These are phyloP conservation scores for Starmerella roubikii DNA, from an alignment of 805 yeast genomes.

Conservation along the genomic window DNA sequence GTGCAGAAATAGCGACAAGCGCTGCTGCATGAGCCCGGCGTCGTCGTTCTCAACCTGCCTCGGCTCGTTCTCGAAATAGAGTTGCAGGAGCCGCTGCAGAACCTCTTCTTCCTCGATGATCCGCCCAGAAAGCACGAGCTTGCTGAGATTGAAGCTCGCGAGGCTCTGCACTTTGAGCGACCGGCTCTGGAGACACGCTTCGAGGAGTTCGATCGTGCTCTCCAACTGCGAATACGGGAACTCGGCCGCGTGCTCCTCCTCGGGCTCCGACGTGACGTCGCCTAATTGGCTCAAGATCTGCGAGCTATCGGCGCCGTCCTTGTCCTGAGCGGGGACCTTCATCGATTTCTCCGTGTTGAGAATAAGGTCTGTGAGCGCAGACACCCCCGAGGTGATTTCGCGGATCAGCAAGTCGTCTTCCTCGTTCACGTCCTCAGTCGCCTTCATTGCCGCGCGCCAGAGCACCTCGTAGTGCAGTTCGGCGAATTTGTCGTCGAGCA, in stretches of 20 bases:
- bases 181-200: conserved; percentile 24
- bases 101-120: conserved; percentile 50
- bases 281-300: background rate
- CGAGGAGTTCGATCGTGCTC: background rate
- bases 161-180: conserved; percentile 59
- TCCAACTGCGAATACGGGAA: background rate
- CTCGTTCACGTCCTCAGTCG: conserved; percentile 19
- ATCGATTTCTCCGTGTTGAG: background rate
- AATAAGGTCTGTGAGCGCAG: conserved; percentile 25
- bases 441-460: background rate
- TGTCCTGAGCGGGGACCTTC: background rate
- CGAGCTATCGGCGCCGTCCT: background rate
- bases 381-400: conserved; percentile 3
- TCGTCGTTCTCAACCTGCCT: conserved; percentile 36
- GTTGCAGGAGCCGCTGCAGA: conserved; percentile 43
- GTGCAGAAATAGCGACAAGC: conserved; percentile 25
- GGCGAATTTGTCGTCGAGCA: conserved; percentile 23
- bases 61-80: conserved; percentile 54
- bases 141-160: conserved; percentile 78
- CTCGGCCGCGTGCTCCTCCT: background rate
- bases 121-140: conserved; percentile 64
- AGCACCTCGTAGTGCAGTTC: conserved; percentile 2
- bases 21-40: conserved; percentile 34
- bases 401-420: conserved; percentile 2
- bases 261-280: background rate